Evolutionary conservation across 1,284 basidiomycete genomes (phyloP), one percentile per base, ranked within the genome.

Genomic region (Moesziomyces antarcticus): DNA sequence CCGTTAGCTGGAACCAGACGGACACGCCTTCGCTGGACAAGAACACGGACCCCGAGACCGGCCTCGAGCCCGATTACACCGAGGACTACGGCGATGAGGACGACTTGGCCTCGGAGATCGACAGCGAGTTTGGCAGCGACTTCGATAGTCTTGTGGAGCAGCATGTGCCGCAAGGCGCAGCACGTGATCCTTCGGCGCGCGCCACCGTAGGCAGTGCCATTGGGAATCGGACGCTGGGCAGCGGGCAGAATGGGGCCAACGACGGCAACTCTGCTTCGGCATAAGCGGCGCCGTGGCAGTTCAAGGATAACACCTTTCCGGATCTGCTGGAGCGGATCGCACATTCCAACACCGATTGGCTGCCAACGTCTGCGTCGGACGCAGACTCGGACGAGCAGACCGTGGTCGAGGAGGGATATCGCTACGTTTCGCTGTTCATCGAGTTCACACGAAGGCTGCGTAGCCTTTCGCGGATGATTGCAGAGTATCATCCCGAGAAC

Each of bases 1-100:
- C 51, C 13, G 56, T 73, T 7, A 51, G 42, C 40, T 73, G 70
- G 70, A 27, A 48, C 3, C 49, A 63, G 11, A 73, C 70, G 1
- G 70, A 73, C 25, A 73, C 65, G 20, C 70, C 70, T 1, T 60
- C 56, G 7, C 35, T 70, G 4, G 60, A 59, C 21, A 43, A 10
- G 9, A 56, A 49, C 30, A 56, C 52, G 7, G 56, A 63, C 43
- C 52, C 67, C 3, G 67, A 61, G n/a, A 64, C 57, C 10, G 67
- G 67, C 0, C 47, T 70, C 40, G 51, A 56, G 16, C 27, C 42
- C 5, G 60, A 59, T 7, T 14, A 22, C 8, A 50, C 43, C 3
- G 51, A 46, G 40, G 56, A 50, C 4, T 49, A n/a, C 18, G 37
- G 30, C 11, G 49, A 50, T 7, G 45, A 50, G 1, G 54, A 56